Base-by-base conservation (phyloP, 108 stramenopile genomes). In the Hondaea fermentalgiana region DNA sequence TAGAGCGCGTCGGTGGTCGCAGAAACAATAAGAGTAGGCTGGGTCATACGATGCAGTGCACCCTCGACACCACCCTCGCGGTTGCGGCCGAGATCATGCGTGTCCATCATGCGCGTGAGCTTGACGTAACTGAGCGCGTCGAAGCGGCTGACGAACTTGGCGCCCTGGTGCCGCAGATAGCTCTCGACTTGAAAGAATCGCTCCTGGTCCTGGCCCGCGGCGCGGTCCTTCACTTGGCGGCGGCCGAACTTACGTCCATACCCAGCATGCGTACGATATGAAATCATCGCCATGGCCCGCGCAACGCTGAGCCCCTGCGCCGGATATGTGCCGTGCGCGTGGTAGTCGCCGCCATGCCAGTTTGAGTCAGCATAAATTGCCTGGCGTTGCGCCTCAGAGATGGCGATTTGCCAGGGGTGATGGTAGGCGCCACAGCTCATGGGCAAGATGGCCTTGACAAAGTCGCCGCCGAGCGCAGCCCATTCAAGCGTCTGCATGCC, bases 401-500 rank as follows among this genome's bases (percentile, higher is more conserved):
- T 44, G 72, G 83, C 89, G 35, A 87, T 55, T 17, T 72, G 72
- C 83, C 57, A 49, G 5, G 89, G 89, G 59, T 44, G 28, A n/a
- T 72, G 72, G 17, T 43, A 35, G 47, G 83, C 83, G 25, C 72
- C 72, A 83, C 72, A 58, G 35, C 25, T 43, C 44, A 89, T 49
- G 21, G 89, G 89, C 72, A 89, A 60, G 0, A 83, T 83, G 51
- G 76, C 45, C 51, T 53, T 53, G n/a, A 83, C 76, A 83, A 53
- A 83, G 3, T 83, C 76, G 49, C 76, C 76, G 28, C 76, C 76
- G 60, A 87, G 60, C 44, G 59, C 12, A 5, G 83, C 83, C 72
- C 49, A 89, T 58, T 83, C 72, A 45, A 89, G 57, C n/a, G 72
- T 71, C 72, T 89, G 89, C 89, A 89, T 89, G 45, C 89, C 89